A percentile compares a stretch with the other conserved stretches of the same genome.
Conservation (phyloP, 2,329 filamentous ascomycete species). For the Dryadomyces quercivorus region DNA sequence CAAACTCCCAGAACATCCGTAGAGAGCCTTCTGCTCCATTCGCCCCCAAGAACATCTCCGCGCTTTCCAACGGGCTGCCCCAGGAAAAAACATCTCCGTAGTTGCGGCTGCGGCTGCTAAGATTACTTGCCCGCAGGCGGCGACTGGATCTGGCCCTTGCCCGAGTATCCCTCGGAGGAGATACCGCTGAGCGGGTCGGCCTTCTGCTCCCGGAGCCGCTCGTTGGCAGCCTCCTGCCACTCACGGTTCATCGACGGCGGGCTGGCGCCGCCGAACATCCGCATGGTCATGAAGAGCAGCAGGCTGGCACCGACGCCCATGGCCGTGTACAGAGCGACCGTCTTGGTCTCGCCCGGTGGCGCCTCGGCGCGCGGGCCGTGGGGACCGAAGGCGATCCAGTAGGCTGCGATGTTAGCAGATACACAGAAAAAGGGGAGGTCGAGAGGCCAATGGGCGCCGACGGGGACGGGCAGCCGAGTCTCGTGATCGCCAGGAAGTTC, state of each 20-base stretch:
- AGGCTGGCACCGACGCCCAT: constrained; percentile 55
- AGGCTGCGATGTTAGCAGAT: constrained; percentile 47
- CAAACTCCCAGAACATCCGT: background rate
- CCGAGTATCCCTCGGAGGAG: constrained; percentile 64
- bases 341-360: constrained; percentile 75
- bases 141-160: constrained; percentile 68
- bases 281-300: constrained; percentile 59
- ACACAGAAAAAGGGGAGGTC: background rate
- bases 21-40: no score
- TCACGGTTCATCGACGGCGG: constrained; percentile 92
- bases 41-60: no score
- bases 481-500: no score
- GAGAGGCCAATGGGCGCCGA: background rate
- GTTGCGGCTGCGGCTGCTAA: background rate
- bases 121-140: constrained; percentile 37
- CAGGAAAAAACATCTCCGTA: background rate
- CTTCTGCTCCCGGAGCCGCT: constrained; percentile 83
- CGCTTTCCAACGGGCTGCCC: no score
- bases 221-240: constrained; percentile 91
- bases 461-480: no score
- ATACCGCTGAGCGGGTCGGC: constrained; percentile 80
- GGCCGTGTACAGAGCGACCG: constrained; percentile 61
- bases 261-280: constrained; percentile 56
- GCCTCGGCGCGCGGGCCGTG: constrained; percentile 80
- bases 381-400: constrained; percentile 97